Evolutionary conservation across 768 basidiomycete species (phyloP).

Genomic region (Naganishia vaughanmartiniae): DNA sequence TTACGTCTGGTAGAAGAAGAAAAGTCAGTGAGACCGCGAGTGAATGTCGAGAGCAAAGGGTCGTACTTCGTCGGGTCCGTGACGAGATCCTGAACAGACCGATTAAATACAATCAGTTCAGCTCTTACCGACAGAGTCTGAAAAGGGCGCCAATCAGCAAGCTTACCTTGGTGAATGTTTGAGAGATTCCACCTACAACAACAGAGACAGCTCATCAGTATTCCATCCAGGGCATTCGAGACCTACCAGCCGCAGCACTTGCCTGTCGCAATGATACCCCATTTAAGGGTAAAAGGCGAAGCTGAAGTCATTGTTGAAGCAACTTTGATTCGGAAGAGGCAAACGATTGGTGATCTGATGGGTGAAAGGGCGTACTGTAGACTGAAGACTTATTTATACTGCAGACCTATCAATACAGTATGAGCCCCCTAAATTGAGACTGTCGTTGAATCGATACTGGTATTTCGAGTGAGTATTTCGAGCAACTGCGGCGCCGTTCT

Average conservation of each 20-base stretch:
- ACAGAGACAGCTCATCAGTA: not conserved
- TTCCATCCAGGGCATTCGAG: too few relatives aligned
- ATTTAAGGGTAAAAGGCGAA: conserved; percentile 56
- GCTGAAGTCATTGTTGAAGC: not conserved
- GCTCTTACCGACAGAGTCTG: not conserved
- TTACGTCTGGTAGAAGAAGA: conserved; percentile 51
- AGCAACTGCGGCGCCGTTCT: too few relatives aligned
- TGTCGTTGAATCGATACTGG: too few relatives aligned
- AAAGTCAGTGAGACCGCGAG: conserved; percentile 53
- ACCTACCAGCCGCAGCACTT: too few relatives aligned
- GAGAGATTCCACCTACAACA: not conserved
- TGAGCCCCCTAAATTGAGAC: too few relatives aligned
- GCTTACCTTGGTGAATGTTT: conserved; percentile 5
- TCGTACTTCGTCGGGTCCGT: conserved; percentile 57
- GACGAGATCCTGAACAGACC: conserved; percentile 56
- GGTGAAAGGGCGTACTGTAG: too few relatives aligned
- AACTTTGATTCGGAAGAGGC: too few relatives aligned
- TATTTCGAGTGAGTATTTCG: too few relatives aligned
- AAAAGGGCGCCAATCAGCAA: not conserved
- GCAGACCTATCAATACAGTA: too few relatives aligned
- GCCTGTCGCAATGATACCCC: conserved; percentile 81
- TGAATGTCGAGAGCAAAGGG: not conserved
- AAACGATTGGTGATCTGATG: too few relatives aligned
- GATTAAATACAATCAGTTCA: not conserved
- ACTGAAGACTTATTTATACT: too few relatives aligned